Percentiles rank a stretch among this genome's conserved stretches.
Evolutionary conservation across 176 grass and related monocot genomes (phyloP).

Genomic region (Oryza longistaminata): DNA sequence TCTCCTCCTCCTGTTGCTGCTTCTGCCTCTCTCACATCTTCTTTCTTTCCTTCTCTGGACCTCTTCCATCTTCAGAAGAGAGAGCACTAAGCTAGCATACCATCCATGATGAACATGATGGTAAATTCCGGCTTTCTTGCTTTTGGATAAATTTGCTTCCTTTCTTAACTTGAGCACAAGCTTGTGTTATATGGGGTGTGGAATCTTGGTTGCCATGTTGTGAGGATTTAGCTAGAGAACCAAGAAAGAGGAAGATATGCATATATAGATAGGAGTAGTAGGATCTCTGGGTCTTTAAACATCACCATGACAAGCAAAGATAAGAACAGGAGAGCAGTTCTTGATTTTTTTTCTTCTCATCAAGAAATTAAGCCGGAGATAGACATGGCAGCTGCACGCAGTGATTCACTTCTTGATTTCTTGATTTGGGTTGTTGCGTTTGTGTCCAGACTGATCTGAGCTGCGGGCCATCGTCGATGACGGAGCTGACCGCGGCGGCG

Average conservation of each 20-base stretch:
- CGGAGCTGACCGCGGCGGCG: neutral
- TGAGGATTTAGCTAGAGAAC: constrained; percentile 41
- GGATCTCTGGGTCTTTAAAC: constrained; percentile 22
- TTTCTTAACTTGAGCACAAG: constrained; percentile 36
- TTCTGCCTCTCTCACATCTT: constrained; percentile 1
- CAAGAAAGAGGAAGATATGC: constrained; percentile 27
- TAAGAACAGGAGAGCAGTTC: constrained; percentile 33
- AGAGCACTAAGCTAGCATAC: constrained; percentile 10
- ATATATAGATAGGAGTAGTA: neutral
- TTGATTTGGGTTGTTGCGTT: neutral
- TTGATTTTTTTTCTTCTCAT: neutral
- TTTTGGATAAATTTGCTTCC: constrained; percentile 20
- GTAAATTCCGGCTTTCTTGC: constrained; percentile 50
- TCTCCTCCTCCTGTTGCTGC: neutral
- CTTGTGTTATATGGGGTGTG: neutral
- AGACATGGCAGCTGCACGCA: neutral
- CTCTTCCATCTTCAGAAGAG: constrained; percentile 11
- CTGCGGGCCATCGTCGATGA: constrained; percentile 27
- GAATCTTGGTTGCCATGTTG: constrained; percentile 32
- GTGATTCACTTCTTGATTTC: neutral
- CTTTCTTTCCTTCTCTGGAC: constrained; percentile 45
- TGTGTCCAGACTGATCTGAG: constrained; percentile 39
- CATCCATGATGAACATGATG: constrained; percentile 58
- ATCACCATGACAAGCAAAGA: constrained; percentile 19
- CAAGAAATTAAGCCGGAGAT: neutral